A percentile compares a stretch with the other conserved stretches of the same genome.
phyloP scores from a whole-genome alignment of 1,139 yeast genomes.

The Suhomyces anneliseae region DNA sequence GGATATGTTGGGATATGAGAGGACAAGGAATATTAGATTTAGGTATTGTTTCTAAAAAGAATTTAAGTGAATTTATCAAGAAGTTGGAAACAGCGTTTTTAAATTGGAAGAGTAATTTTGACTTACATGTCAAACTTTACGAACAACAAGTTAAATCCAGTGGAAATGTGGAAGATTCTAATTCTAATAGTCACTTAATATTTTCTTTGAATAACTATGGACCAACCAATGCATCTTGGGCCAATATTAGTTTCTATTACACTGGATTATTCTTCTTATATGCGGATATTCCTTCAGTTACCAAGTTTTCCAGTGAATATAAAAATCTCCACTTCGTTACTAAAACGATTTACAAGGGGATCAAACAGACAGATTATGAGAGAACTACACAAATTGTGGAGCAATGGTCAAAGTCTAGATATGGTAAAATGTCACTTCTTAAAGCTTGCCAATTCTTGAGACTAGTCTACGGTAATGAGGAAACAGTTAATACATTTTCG shows the following conservation, averaged over 20 bases:
- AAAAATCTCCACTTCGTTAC: not conserved
- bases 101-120: not conserved
- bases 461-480: not conserved
- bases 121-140: not conserved
- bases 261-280: not conserved
- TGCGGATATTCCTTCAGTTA: slow-evolving; percentile 1
- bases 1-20: slow-evolving; percentile 1
- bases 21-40: not conserved
- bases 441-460: not conserved
- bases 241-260: not conserved
- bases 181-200: not conserved
- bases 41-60: not conserved
- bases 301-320: not conserved
- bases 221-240: slow-evolving; percentile 1
- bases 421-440: not conserved
- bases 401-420: not conserved
- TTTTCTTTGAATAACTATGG: slow-evolving; percentile 1
- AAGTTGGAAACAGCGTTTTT: not conserved
- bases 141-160: slow-evolving; percentile 1
- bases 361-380: not conserved
- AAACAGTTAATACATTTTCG: not conserved
- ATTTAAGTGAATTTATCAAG: not conserved
- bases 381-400: not conserved
- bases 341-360: not conserved
- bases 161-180: not conserved